Conservation (phyloP, 352 stramenopile genomes). For the Phytophthora capsici region DNA sequence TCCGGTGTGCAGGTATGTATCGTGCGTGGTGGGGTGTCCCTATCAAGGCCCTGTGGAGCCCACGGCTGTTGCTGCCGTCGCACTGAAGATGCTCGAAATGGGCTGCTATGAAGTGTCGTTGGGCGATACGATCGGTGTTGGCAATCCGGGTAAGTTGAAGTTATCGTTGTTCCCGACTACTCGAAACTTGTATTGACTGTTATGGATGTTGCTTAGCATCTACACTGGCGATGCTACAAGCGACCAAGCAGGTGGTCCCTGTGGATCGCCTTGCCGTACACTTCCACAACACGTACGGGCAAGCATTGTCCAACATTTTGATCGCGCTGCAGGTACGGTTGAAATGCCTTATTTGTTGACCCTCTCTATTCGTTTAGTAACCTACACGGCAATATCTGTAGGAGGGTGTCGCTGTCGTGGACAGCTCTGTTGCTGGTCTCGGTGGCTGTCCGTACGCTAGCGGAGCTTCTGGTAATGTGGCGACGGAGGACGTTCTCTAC, state of each 20-base stretch:
- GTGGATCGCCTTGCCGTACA: constrained; percentile 93
- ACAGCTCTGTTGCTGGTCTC: constrained; percentile 95
- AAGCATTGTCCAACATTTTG: constrained; percentile 96
- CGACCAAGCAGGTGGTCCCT: constrained; percentile 79
- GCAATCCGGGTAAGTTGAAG: constrained; percentile 72
- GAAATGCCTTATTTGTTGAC: neutral
- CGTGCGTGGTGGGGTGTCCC: constrained; percentile 96
- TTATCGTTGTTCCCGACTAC: neutral
- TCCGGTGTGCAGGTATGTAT: constrained; percentile 87
- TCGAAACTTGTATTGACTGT: neutral
- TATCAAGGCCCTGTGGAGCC: constrained; percentile 93
- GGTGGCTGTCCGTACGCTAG: constrained; percentile 96
- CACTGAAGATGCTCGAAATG: constrained; percentile 90
- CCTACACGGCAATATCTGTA: constrained; percentile 39
- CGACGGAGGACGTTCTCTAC: constrained; percentile 98
- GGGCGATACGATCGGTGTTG: constrained; percentile 94
- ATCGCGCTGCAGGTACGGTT: constrained; percentile 77
- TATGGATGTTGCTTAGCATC: constrained; percentile 54
- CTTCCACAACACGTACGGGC: constrained; percentile 98
- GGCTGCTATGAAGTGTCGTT: constrained; percentile 96
- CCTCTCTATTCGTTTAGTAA: constrained; percentile 2
- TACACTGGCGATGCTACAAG: constrained; percentile 83
- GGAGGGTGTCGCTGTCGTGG: constrained; percentile 93
- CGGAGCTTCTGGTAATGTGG: constrained; percentile 96
- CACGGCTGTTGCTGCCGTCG: constrained; percentile 83